Percentiles rank a stretch among this genome's conserved stretches.
phyloP scores from a whole-genome alignment of 306 rosid species.

The Vigna reflexopilosa region DNA sequence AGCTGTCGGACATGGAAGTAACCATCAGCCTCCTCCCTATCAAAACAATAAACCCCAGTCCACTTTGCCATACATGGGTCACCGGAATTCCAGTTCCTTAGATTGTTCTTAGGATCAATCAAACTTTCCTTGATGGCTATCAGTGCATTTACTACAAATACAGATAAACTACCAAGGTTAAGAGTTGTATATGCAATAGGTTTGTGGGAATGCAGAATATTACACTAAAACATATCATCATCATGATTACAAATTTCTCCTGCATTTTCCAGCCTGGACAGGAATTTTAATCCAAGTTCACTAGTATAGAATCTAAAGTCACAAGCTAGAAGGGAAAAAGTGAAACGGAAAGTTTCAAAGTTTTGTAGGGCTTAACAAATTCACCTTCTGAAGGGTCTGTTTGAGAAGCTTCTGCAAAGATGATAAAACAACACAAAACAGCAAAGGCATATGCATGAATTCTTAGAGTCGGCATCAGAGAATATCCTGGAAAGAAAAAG shows the following conservation, averaged over 20 bases:
- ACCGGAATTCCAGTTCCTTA: conserved; percentile 64
- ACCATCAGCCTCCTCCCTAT: conserved; percentile 40
- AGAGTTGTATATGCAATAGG: neutral
- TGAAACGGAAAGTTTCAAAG: conserved; percentile 27
- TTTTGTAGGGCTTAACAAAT: neutral
- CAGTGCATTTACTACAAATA: conserved; percentile 69
- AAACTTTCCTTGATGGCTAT: conserved; percentile 64
- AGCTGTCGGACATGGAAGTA: conserved; percentile 66
- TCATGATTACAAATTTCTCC: neutral
- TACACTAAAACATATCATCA: neutral
- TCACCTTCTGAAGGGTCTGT: conserved; percentile 81
- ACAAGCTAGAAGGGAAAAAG: conserved; percentile 8
- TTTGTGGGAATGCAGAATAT: no score
- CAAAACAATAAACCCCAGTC: conserved; percentile 68
- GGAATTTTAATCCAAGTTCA: neutral
- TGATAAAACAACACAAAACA: conserved; percentile 46
- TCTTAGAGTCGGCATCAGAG: conserved; percentile 55
- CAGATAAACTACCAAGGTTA: neutral
- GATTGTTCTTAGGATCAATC: conserved; percentile 58
- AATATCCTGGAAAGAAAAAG: conserved; percentile 40
- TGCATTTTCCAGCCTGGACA: neutral
- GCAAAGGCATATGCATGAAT: conserved; percentile 51
- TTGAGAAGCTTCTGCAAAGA: conserved; percentile 50
- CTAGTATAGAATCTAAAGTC: neutral
- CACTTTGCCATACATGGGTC: conserved; percentile 76